phyloP scores from a whole-genome alignment of 495 filamentous ascomycete species.

The Jackrogersella minutella region DNA sequence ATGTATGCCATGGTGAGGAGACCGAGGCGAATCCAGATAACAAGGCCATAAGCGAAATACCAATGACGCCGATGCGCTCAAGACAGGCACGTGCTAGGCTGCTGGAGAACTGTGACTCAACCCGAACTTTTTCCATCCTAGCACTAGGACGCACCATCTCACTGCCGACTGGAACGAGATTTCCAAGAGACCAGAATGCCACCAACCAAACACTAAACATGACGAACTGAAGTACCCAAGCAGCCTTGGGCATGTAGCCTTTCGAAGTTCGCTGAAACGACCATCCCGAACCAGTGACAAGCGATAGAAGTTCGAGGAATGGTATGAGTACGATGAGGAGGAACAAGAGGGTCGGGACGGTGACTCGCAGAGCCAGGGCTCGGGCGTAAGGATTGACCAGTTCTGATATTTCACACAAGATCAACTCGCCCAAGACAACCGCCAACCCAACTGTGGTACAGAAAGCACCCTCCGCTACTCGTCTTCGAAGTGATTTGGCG shows the following conservation, averaged over 20 bases:
- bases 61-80: constrained; percentile 80
- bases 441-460: constrained; percentile 75
- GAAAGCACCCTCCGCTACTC: constrained; percentile 69
- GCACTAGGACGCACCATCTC: constrained; percentile 41
- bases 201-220: constrained; percentile 69
- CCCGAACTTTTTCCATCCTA: constrained; percentile 33
- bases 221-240: constrained; percentile 65
- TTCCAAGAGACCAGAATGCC: constrained; percentile 77
- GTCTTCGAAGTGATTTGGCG: constrained; percentile 54
- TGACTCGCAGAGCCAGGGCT: constrained; percentile 66
- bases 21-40: constrained; percentile 84
- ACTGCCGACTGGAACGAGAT: constrained; percentile 65
- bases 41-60: constrained; percentile 81
- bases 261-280: constrained; percentile 61
- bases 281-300: constrained; percentile 67
- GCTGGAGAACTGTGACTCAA: constrained; percentile 25
- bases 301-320: constrained; percentile 71
- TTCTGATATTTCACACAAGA: constrained; percentile 82
- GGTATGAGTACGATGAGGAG: constrained; percentile 74
- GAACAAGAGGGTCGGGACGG: constrained; percentile 69
- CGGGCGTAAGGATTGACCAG: constrained; percentile 68
- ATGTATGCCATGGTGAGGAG: constrained; percentile 81
- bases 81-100: constrained; percentile 73
- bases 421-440: constrained; percentile 74
- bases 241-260: constrained; percentile 55